phyloP scores from a whole-genome alignment of 2,329 filamentous ascomycete species.

The Sclerotiophoma versabilis region DNA sequence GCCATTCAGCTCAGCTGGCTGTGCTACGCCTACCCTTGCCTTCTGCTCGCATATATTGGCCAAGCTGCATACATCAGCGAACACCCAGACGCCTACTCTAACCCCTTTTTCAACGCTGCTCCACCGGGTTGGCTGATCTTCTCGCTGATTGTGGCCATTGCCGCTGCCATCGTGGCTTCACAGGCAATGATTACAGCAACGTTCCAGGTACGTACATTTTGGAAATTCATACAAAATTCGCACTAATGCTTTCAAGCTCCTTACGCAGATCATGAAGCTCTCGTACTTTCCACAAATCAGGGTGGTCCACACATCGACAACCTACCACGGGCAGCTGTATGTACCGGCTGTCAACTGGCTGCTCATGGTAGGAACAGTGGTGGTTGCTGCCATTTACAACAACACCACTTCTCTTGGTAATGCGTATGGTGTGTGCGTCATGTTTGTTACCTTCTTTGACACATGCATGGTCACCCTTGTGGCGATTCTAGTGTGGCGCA shows the following conservation, averaged over 20 bases:
- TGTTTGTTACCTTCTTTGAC: slow-evolving; percentile 79
- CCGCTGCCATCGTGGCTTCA: slow-evolving; percentile 76
- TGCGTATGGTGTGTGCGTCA: slow-evolving; percentile 81
- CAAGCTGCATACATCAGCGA: slow-evolving; percentile 76
- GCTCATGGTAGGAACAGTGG: slow-evolving; percentile 76
- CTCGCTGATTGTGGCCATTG: slow-evolving; percentile 70
- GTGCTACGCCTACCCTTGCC: slow-evolving; percentile 70
- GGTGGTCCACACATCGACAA: slow-evolving; percentile 72
- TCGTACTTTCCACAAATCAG: slow-evolving; percentile 80
- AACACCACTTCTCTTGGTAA: slow-evolving; percentile 70
- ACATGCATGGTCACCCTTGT: slow-evolving; percentile 77
- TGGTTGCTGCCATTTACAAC: slow-evolving; percentile 76
- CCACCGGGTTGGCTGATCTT: slow-evolving; percentile 74
- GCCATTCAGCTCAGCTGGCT: slow-evolving; percentile 80
- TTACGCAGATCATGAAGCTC: slow-evolving; percentile 76
- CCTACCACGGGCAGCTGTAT: slow-evolving; percentile 78
- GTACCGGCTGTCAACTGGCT: slow-evolving; percentile 80
- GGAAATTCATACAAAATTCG: background rate
- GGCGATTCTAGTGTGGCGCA: slow-evolving; percentile 74
- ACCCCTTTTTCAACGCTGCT: slow-evolving; percentile 76
- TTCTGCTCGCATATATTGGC: slow-evolving; percentile 71
- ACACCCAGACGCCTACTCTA: slow-evolving; percentile 67
- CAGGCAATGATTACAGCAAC: slow-evolving; percentile 80
- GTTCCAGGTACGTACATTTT: slow-evolving; percentile 62
- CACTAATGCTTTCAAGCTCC: slow-evolving; percentile 51